Evolutionary conservation across 2,329 filamentous ascomycete genomes (phyloP).

Genomic region (Graphilbum sp.): DNA sequence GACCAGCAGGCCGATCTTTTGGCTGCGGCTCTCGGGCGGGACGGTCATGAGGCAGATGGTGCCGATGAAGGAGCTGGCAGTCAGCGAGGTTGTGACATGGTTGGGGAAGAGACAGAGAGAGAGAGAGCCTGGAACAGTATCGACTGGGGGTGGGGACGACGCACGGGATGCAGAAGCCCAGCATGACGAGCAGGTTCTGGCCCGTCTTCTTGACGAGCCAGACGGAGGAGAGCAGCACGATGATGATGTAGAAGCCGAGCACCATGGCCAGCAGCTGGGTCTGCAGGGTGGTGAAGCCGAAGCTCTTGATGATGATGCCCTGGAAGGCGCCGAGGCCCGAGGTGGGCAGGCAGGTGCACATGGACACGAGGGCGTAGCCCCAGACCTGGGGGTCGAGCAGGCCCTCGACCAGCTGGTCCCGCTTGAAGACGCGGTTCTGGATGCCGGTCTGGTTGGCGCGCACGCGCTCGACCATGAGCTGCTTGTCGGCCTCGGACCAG

Average conservation of each 20-base stretch:
- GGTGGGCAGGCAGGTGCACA: slow-evolving; percentile 59
- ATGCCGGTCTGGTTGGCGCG: slow-evolving; percentile 44
- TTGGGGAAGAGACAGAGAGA: neutral
- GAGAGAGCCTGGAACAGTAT: no score
- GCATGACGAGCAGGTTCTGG: slow-evolving; percentile 55
- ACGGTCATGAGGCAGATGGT: slow-evolving; percentile 59
- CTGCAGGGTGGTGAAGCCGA: slow-evolving; percentile 48
- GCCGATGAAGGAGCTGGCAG: slow-evolving; percentile 46
- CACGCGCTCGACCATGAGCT: slow-evolving; percentile 43
- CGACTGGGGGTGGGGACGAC: no score
- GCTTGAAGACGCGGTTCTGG: slow-evolving; percentile 35
- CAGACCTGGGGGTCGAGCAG: slow-evolving; percentile 50
- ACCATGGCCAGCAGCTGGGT: slow-evolving; percentile 65
- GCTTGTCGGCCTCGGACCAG: slow-evolving; percentile 49
- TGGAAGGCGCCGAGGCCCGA: slow-evolving; percentile 58
- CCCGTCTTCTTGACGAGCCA: slow-evolving; percentile 49
- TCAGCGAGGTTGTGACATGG: neutral
- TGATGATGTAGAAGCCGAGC: slow-evolving; percentile 56
- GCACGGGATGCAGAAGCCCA: slow-evolving; percentile 47
- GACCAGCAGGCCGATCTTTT: slow-evolving; percentile 51
- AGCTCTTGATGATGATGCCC: slow-evolving; percentile 56
- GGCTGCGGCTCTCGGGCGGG: slow-evolving; percentile 35
- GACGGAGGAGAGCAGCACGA: slow-evolving; percentile 47
- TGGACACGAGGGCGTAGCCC: slow-evolving; percentile 46
- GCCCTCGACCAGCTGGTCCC: slow-evolving; percentile 30